Conservation (phyloP, 768 basidiomycete genomes). For the Lactarius hengduanensis region DNA sequence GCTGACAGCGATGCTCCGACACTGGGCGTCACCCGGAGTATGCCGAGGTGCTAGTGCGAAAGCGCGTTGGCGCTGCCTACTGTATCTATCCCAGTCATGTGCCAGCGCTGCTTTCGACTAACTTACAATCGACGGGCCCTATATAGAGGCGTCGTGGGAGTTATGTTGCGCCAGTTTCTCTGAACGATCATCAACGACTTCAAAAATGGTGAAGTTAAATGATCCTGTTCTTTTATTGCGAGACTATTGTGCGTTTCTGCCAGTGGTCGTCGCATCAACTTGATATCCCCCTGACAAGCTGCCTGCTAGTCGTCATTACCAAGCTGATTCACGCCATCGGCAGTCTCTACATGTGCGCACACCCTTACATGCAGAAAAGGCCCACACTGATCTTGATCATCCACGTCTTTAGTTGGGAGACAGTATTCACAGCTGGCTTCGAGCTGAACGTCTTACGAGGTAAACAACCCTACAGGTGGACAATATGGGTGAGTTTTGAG, state of each 20-base stretch:
- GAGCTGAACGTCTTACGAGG: constrained; percentile 8
- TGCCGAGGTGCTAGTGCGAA: background rate
- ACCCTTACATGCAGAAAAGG: background rate
- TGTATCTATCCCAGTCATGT: background rate
- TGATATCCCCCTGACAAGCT: background rate
- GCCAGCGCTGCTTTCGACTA: background rate
- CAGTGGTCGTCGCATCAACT: background rate
- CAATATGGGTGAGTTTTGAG: background rate
- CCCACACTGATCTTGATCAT: background rate
- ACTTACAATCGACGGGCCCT: background rate
- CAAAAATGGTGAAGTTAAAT: background rate
- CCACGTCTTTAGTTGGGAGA: background rate
- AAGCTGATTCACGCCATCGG: background rate
- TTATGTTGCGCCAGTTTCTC: background rate
- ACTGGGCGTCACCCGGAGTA: background rate
- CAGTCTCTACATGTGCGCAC: background rate
- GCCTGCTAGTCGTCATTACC: background rate
- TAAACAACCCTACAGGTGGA: constrained; percentile 9
- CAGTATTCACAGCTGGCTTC: background rate
- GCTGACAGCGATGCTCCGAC: background rate
- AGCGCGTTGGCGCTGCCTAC: background rate
- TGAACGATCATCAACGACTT: background rate
- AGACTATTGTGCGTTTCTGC: background rate
- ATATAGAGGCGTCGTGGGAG: too few species aligned
- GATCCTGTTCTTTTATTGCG: background rate